Conservation (phyloP, 169 alveolate species). For the Cryptosporidium felis region DNA sequence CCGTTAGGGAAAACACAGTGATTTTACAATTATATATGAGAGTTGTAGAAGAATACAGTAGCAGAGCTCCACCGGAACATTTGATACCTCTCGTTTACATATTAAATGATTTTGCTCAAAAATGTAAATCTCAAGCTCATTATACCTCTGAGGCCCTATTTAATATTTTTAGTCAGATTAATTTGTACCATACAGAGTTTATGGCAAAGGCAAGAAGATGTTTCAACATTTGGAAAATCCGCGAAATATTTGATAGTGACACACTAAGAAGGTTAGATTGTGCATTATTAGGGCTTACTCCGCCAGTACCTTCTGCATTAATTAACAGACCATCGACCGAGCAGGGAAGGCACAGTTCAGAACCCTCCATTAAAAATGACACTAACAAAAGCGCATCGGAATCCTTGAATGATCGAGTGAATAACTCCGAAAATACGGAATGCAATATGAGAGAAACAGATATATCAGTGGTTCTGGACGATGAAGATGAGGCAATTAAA, state of each 20-base stretch:
- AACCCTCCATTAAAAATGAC: not conserved
- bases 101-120: slow-evolving; percentile 65
- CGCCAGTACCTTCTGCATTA: slow-evolving; percentile 33
- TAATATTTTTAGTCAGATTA: slow-evolving; percentile 46
- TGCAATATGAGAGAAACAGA: not conserved
- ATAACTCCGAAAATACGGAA: too few relatives aligned
- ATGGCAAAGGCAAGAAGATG: slow-evolving; percentile 72
- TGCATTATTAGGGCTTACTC: slow-evolving; percentile 45
- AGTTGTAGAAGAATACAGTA: slow-evolving; percentile 56
- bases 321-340: not conserved
- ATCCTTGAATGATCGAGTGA: too few relatives aligned
- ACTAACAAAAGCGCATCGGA: too few relatives aligned
- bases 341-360: not conserved
- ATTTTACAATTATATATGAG: slow-evolving; percentile 62
- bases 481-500: not conserved
- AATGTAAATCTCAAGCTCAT: slow-evolving; percentile 59
- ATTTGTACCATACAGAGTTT: slow-evolving; percentile 45
- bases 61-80: slow-evolving; percentile 70
- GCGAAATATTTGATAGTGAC: slow-evolving; percentile 56
- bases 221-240: slow-evolving; percentile 55
- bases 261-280: slow-evolving; percentile 40
- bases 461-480: not conserved
- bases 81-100: slow-evolving; percentile 52
- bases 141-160: slow-evolving; percentile 52
- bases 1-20: slow-evolving; percentile 40